Base-by-base conservation (phyloP, 345 rosid species). In the Firmiana major region DNA sequence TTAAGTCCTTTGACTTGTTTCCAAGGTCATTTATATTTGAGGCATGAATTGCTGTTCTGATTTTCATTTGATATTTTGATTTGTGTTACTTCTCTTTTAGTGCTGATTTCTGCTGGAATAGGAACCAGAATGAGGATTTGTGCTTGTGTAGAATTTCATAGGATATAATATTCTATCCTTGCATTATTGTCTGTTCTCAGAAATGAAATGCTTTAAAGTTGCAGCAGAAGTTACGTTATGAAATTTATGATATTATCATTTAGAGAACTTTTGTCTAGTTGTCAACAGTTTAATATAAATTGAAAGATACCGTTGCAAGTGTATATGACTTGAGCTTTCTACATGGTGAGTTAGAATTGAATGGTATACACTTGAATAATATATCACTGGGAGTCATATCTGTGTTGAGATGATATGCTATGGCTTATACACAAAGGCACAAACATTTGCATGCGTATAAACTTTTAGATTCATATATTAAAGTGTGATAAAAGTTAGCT, bases 1-100 rank as follows among this genome's bases (percentile, higher is more conserved):
- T 38, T 74, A 70, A 34, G 68, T 74, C 45, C 48, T 71, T 67
- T 78, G 53, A 60, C 19, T 54, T 81, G 12, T 22, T 79, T 77
- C 22, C 16, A 5, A 34, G 60, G 57, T 73, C 43, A 21, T 45
- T 51, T 70, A 63, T 55, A 46, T 51, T 60, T 42, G 22, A 74
- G 40, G 66, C 51, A 24, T 24, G 16, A 8, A 26, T 16, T 12
- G 36, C 34, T 67, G 38, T 15, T 76, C 28, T 38, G 31, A 11
- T 65, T 42, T 36, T 76, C 42, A 53, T 65, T 40, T 65, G 71
- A 65, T 22, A n/a, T 11, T 65, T 65, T 65, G 49, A 4, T 75
- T 4, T 45, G 8, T 24, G 46, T 16, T 46, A 7, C 75, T 51
- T 15, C 55, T 54, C 26, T 36, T 64, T 21, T 19, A 46, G 13